These are phyloP conservation scores for Henckelia pumila DNA, from an alignment of 257 asterid genomes.

Conservation along the genomic window DNA sequence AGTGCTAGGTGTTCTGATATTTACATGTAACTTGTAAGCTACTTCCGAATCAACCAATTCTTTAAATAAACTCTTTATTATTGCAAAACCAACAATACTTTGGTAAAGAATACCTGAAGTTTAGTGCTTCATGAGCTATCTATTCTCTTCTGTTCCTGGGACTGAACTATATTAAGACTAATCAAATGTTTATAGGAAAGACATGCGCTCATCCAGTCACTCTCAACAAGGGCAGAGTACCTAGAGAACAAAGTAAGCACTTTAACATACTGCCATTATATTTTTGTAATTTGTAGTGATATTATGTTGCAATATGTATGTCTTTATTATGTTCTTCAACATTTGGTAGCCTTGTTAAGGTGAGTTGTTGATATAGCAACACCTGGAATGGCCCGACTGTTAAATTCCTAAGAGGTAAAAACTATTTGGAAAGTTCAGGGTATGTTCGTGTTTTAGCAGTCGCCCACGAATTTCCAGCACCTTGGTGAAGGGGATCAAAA, in stretches of 20 bases:
- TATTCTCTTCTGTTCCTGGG: conserved; percentile 12
- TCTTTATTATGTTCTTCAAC: neutral
- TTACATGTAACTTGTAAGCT: no score
- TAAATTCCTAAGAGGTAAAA: no score
- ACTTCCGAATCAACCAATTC: neutral
- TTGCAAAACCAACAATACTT: neutral
- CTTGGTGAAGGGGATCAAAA: no score
- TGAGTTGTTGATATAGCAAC: neutral
- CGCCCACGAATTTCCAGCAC: no score
- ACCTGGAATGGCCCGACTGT: neutral
- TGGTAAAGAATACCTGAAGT: neutral
- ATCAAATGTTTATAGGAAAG: conserved; percentile 59
- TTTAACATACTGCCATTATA: neutral
- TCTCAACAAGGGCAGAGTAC: conserved; percentile 91
- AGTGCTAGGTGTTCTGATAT: no score
- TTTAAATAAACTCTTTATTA: neutral
- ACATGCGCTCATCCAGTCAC: conserved; percentile 73
- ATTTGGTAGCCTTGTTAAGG: neutral
- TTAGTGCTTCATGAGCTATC: conserved; percentile 3
- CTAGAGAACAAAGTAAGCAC: conserved; percentile 72
- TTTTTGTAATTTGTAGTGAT: conserved; percentile 4
- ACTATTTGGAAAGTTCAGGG: no score
- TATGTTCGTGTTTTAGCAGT: no score
- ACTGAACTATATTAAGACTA: conserved; percentile 9
- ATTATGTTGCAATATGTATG: neutral